Conservation (phyloP, 2,329 filamentous ascomycete species). For the Ciborinia camelliae region DNA sequence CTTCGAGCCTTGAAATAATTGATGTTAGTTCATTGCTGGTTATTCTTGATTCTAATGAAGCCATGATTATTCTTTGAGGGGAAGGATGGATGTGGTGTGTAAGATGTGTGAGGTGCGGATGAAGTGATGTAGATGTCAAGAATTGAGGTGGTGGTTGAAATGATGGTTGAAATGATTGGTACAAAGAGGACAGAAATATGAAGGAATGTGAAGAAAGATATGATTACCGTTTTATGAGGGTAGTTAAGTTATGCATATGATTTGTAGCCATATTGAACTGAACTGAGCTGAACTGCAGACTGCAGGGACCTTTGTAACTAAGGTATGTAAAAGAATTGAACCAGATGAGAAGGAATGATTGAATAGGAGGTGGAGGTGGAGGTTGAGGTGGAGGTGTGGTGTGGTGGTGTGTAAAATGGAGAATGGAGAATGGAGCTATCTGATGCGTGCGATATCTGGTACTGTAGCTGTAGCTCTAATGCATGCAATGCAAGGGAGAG, state of each 20-base stretch:
- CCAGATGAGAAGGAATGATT: slow-evolving; percentile 4
- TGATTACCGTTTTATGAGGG: slow-evolving; percentile 92
- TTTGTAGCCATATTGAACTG: slow-evolving; percentile 60
- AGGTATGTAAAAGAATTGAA: neutral
- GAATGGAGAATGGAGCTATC: neutral
- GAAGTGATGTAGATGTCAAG: neutral
- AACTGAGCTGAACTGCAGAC: no score
- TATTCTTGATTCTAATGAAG: slow-evolving; percentile 30
- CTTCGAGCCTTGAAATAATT: slow-evolving; percentile 73
- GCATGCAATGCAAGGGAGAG: slow-evolving; percentile 8
- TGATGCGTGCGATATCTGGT: neutral
- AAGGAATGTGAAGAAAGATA: no score
- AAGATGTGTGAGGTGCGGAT: no score
- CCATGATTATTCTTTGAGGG: slow-evolving; percentile 25
- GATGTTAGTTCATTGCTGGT: slow-evolving; percentile 32
- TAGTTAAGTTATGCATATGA: slow-evolving; percentile 95
- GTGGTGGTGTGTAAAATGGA: neutral
- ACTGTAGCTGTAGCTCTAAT: no score
- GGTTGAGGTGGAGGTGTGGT: no score
- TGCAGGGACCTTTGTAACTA: slow-evolving; percentile 23
- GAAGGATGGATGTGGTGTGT: neutral
- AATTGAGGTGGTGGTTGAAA: neutral
- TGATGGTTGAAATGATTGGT: neutral
- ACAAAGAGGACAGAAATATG: slow-evolving; percentile 18
- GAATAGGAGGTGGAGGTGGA: neutral